Base-by-base conservation (phyloP, 352 stramenopile species). In the Phytophthora citricola region DNA sequence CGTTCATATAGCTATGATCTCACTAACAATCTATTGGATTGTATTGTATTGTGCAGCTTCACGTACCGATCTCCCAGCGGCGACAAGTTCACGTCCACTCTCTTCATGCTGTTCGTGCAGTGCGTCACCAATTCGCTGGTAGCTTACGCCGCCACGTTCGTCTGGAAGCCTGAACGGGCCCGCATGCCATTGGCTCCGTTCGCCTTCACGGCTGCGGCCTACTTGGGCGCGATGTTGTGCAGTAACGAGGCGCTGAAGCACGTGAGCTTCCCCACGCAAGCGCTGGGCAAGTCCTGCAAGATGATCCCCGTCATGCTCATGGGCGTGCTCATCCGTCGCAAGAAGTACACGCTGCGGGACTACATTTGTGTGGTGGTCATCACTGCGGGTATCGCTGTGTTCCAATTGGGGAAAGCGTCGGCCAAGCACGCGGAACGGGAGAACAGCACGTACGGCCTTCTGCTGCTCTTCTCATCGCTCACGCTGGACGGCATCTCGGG, bases 271-370 rank as follows among this genome's bases (percentile, higher is more conserved):
- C 97, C 97, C 15, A 98, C 98, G 10, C 95, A 98, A 61, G 98
- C 97, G n/a, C 87, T 99, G 10, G 97, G 95, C 47, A 99, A 99
- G 78, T 98, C 87, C 71, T 98, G 97, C 73, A 99, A 99, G 76
- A 99, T 99, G 97, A 98, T 99, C 55, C 97, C 97, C 5, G 97
- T 99, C 47, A 98, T 98, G 92, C 67, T 98, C 69, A 97, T 97
- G 85, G 91, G 91, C 50, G 91, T 97, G 48, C 72, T 98, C 67
- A 94, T 98, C 58, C 87, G 90, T n/a, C 82, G 90, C 58, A 97
- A 97, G 63, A 91, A 93, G 48, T 98, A 98, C 74, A 89, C 83
- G 36, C 32, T 94, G 46, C 78, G 82, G 27, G 91, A 98, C 66
- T 98, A 97, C 75, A 69, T 97, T 32, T 97, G 91, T 45, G 91